phyloP scores from a whole-genome alignment of 495 filamentous ascomycete genomes.

The Aspergillus indologenus region DNA sequence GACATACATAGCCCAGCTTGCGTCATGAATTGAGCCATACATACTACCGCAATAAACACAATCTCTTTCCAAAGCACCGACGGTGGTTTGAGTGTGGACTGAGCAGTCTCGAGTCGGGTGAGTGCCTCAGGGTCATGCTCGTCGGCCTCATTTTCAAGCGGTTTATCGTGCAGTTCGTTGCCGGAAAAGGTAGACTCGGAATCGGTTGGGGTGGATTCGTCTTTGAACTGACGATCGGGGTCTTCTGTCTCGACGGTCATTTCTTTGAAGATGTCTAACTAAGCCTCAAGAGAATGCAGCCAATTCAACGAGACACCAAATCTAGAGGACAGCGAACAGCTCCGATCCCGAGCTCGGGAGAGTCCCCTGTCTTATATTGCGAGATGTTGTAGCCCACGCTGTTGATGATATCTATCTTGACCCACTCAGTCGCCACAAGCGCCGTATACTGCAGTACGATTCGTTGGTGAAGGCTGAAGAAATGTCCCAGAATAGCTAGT shows the following conservation, averaged over 20 bases:
- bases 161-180: conserved; percentile 12
- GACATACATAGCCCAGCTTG: conserved; percentile 41
- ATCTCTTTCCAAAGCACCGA: conserved; percentile 29
- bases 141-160: background rate
- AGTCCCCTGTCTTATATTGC: background rate
- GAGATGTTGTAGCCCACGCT: background rate
- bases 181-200: background rate
- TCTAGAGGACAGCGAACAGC: too few relatives aligned
- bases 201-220: background rate
- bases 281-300: background rate
- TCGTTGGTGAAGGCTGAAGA: background rate
- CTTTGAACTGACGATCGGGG: background rate
- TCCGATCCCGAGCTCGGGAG: background rate
- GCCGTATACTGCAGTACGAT: background rate
- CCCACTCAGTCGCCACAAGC: conserved; percentile 3
- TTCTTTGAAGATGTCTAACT: background rate
- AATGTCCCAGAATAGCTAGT: background rate
- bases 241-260: background rate
- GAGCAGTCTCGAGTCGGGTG: conserved; percentile 17
- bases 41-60: conserved; percentile 43
- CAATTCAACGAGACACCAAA: too few relatives aligned
- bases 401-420: background rate
- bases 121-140: conserved; percentile 18
- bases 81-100: conserved; percentile 15
- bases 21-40: conserved; percentile 48